phyloP scores from a whole-genome alignment of 2,329 filamentous ascomycete species.

The Madurella fahalii region DNA sequence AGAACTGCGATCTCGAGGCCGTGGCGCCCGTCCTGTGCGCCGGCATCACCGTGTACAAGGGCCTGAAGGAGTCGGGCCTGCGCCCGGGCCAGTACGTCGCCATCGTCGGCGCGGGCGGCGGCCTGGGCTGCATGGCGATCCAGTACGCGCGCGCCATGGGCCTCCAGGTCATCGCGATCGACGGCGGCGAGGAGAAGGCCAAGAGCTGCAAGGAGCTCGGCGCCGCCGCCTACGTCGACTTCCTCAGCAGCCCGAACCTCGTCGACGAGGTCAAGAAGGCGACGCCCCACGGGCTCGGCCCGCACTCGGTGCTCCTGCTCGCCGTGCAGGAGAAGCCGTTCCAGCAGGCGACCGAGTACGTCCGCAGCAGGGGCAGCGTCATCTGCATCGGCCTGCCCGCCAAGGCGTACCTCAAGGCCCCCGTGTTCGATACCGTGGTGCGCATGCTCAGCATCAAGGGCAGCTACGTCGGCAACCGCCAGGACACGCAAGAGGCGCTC shows the following conservation, averaged over 20 bases:
- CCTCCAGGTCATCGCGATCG: conserved; percentile 73
- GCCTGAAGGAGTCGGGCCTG: conserved; percentile 64
- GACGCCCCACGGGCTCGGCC: conserved; percentile 75
- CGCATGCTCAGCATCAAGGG: conserved; percentile 91
- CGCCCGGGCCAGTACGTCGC: conserved; percentile 66
- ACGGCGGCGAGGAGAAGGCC: conserved; percentile 77
- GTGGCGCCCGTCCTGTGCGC: conserved; percentile 72
- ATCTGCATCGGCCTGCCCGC: conserved; percentile 87
- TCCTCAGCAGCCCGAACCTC: conserved; percentile 68
- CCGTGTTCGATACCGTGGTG: conserved; percentile 85
- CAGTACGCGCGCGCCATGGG: conserved; percentile 95
- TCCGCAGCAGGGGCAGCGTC: conserved; percentile 76
- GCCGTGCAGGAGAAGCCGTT: conserved; percentile 89
- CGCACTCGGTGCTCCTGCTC: conserved; percentile 81
- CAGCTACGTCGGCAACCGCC: conserved; percentile 88
- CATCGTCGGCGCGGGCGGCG: conserved; percentile 72
- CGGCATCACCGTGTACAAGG: conserved; percentile 72
- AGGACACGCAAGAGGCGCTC: conserved; percentile 81
- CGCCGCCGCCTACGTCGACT: conserved; percentile 74
- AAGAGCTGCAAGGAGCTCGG: conserved; percentile 67
- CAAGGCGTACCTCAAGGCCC: conserved; percentile 72
- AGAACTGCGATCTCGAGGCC: conserved; percentile 70
- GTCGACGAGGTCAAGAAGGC: conserved; percentile 79
- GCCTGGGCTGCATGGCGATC: conserved; percentile 65
- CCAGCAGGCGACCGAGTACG: conserved; percentile 88